phyloP scores from a whole-genome alignment of 306 rosid genomes.

The Inga oerstediana region DNA sequence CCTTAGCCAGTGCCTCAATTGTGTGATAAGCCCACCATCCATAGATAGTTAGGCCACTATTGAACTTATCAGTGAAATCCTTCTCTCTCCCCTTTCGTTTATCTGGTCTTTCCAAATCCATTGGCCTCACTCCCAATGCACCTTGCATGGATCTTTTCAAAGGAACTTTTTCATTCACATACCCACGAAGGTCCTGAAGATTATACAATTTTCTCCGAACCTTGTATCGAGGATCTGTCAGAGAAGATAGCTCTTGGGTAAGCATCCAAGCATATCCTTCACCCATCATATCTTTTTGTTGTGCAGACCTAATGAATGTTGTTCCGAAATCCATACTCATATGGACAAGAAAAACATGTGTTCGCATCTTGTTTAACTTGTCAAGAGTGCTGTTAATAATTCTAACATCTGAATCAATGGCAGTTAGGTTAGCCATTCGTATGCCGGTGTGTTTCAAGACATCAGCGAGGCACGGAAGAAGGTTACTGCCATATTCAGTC shows the following conservation, averaged over 20 bases:
- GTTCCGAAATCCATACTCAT: conserved; percentile 31
- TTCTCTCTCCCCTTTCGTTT: background rate
- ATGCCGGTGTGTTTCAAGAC: background rate
- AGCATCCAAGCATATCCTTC: conserved; percentile 40
- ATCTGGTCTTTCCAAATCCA: background rate
- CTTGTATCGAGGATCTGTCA: conserved; percentile 1
- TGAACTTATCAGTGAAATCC: accelerated
- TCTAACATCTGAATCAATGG: background rate
- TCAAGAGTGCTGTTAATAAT: background rate
- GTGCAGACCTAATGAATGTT: conserved; percentile 30
- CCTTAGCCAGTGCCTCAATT: background rate
- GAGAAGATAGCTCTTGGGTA: conserved; percentile 33
- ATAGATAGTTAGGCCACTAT: background rate
- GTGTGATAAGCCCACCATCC: conserved; percentile 9
- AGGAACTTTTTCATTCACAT: accelerated
- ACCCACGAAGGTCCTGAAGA: too few species aligned
- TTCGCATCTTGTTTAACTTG: background rate
- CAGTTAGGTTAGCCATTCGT: background rate
- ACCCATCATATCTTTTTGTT: conserved; percentile 27
- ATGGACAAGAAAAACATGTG: conserved; percentile 45
- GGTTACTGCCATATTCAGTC: background rate
- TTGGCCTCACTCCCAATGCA: background rate
- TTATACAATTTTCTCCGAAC: too few species aligned
- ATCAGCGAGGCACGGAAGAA: background rate
- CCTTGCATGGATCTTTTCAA: background rate